Evolutionary conservation across 2,329 filamentous ascomycete genomes (phyloP).

Genomic region (Massarina eburnea): DNA sequence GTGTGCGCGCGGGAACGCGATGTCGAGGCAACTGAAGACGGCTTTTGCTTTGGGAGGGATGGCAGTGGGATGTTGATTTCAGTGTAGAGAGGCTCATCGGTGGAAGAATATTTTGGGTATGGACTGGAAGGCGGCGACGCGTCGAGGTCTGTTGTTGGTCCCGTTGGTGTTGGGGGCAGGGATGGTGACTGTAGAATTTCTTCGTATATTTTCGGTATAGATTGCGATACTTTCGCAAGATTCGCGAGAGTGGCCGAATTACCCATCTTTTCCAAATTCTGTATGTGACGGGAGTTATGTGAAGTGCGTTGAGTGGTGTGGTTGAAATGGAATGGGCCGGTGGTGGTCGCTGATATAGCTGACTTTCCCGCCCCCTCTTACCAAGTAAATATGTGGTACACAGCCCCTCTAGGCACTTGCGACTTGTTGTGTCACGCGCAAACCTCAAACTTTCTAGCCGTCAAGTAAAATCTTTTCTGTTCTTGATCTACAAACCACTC

Average conservation of each 20-base stretch:
- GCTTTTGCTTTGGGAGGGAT: slow-evolving; percentile 15
- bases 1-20: slow-evolving; percentile 20
- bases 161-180: background rate
- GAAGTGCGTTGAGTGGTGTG: too few relatives aligned
- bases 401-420: too few relatives aligned
- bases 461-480: too few relatives aligned
- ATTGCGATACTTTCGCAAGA: background rate
- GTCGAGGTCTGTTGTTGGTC: slow-evolving; percentile 2
- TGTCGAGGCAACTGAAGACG: slow-evolving; percentile 4
- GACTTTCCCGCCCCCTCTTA: too few relatives aligned
- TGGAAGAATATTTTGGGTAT: slow-evolving; percentile 6
- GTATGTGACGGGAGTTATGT: too few relatives aligned
- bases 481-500: too few relatives aligned
- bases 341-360: too few relatives aligned
- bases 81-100: slow-evolving; percentile 33
- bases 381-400: too few relatives aligned
- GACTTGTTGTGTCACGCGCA: too few relatives aligned
- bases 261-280: background rate
- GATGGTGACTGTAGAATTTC: background rate
- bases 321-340: too few relatives aligned
- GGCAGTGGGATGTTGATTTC: slow-evolving; percentile 40
- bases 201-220: background rate
- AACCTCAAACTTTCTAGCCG: too few relatives aligned
- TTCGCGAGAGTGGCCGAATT: background rate
- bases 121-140: background rate